Evolutionary conservation across 1,284 basidiomycete genomes (phyloP).

Genomic region (Sanguinoderma infundibulare): DNA sequence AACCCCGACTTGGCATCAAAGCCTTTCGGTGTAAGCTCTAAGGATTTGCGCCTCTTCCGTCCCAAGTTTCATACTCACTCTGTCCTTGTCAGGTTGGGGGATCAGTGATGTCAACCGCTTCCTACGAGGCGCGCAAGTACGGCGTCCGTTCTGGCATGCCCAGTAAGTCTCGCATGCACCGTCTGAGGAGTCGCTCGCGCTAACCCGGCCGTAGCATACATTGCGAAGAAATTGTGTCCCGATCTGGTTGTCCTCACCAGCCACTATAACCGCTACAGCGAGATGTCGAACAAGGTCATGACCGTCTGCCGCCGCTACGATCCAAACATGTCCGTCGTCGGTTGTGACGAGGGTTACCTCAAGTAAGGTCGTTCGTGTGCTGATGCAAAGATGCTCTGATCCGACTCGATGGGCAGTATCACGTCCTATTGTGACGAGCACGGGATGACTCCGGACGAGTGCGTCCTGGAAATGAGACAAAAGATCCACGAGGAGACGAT

Average conservation of each 20-base stretch:
- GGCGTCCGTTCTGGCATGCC: slow-evolving; percentile 92
- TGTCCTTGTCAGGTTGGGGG: slow-evolving; percentile 59
- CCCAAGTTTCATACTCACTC: too few species aligned
- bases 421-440: slow-evolving; percentile 78
- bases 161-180: slow-evolving; percentile 43
- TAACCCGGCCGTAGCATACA: slow-evolving; percentile 59
- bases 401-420: slow-evolving; percentile 52
- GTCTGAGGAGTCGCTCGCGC: slow-evolving; percentile 3
- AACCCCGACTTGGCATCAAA: slow-evolving; percentile 83
- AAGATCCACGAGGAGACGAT: slow-evolving; percentile 77
- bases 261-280: slow-evolving; percentile 70
- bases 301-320: slow-evolving; percentile 78
- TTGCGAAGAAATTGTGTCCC: slow-evolving; percentile 94
- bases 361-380: slow-evolving; percentile 58
- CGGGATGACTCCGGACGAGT: slow-evolving; percentile 67
- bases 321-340: slow-evolving; percentile 77
- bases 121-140: slow-evolving; percentile 89
- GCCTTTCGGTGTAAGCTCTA: slow-evolving; percentile 77
- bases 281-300: slow-evolving; percentile 75
- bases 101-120: slow-evolving; percentile 86
- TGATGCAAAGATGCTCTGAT: background rate
- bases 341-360: slow-evolving; percentile 89
- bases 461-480: slow-evolving; percentile 78
- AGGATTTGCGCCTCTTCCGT: background rate
- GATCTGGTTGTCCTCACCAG: slow-evolving; percentile 80